A percentile compares a stretch with the other conserved stretches of the same genome.
Evolutionary conservation across 768 basidiomycete species (phyloP).

Genomic region (Serendipita indica): DNA sequence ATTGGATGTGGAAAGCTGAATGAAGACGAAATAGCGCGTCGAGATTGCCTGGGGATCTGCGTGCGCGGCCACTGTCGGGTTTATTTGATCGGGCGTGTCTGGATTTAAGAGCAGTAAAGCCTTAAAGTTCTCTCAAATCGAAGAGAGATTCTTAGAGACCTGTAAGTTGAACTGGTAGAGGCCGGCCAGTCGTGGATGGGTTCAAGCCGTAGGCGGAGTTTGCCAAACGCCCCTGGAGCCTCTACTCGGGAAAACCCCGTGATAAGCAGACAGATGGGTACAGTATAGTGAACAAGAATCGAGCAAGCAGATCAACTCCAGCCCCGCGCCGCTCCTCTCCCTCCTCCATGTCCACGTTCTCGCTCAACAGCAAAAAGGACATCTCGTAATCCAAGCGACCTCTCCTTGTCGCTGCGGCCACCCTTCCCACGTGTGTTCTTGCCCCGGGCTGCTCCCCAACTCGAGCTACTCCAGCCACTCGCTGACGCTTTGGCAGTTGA

Average conservation of each 20-base stretch:
- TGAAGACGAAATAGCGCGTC: background rate
- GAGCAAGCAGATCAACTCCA: too few relatives aligned
- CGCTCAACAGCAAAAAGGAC: slow-evolving; percentile 76
- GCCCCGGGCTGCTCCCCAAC: background rate
- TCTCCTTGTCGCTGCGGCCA: slow-evolving; percentile 36
- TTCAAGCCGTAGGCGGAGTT: too few relatives aligned
- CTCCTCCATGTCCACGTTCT: slow-evolving; percentile 71
- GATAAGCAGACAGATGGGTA: too few relatives aligned
- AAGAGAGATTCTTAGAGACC: too few relatives aligned
- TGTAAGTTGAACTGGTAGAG: too few relatives aligned
- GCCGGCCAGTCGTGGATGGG: too few relatives aligned
- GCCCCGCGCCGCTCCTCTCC: slow-evolving; percentile 56
- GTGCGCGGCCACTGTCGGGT: background rate
- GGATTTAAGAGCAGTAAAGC: too few relatives aligned
- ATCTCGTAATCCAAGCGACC: slow-evolving; percentile 55
- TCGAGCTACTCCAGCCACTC: background rate
- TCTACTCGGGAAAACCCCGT: too few relatives aligned
- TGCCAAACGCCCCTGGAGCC: too few relatives aligned
- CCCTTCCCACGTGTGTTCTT: slow-evolving; percentile 4
- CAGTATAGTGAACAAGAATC: too few relatives aligned
- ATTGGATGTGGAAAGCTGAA: background rate
- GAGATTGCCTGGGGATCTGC: background rate
- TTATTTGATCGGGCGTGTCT: too few relatives aligned
- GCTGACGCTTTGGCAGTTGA: background rate
- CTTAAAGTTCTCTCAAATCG: too few relatives aligned